phyloP scores from a whole-genome alignment of 129 eudicot species.

The Cynara cardunculus region DNA sequence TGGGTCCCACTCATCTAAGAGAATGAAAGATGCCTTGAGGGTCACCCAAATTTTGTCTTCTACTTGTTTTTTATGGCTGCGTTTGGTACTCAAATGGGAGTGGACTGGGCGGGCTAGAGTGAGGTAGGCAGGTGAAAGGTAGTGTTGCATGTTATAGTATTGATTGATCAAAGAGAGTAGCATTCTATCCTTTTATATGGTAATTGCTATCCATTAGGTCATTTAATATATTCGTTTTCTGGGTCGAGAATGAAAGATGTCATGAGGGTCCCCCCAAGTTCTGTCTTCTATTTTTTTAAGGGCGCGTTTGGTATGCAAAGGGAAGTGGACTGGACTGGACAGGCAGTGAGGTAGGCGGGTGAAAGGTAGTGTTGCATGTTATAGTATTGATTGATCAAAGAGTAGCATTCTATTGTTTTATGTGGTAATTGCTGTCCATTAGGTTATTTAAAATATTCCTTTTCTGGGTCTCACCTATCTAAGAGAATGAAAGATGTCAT shows the following conservation, averaged over 20 bases:
- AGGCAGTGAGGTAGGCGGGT: too few relatives aligned
- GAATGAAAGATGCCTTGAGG: neutral
- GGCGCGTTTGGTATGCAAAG: too few relatives aligned
- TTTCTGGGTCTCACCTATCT: neutral
- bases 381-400: neutral
- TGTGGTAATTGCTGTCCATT: neutral
- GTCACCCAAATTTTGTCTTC: neutral
- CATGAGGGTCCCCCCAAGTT: too few relatives aligned
- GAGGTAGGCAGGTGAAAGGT: neutral
- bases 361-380: too few relatives aligned
- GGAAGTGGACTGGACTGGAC: too few relatives aligned
- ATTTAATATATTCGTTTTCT: neutral
- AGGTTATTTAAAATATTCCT: neutral
- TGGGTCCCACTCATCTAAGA: neutral
- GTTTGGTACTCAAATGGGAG: neutral
- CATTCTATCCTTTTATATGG: neutral
- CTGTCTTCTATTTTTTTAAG: too few relatives aligned
- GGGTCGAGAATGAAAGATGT: neutral
- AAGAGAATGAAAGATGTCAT: neutral
- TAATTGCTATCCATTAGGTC: neutral
- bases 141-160: neutral
- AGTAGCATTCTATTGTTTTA: neutral
- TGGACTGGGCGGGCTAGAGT: neutral
- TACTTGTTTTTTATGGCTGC: neutral
- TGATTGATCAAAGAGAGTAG: conserved; percentile 7